Evolutionary conservation across 1,284 basidiomycete species (phyloP), one percentile per base, ranked within the genome.

Genomic region (Uromyces viciae-fabae): DNA sequence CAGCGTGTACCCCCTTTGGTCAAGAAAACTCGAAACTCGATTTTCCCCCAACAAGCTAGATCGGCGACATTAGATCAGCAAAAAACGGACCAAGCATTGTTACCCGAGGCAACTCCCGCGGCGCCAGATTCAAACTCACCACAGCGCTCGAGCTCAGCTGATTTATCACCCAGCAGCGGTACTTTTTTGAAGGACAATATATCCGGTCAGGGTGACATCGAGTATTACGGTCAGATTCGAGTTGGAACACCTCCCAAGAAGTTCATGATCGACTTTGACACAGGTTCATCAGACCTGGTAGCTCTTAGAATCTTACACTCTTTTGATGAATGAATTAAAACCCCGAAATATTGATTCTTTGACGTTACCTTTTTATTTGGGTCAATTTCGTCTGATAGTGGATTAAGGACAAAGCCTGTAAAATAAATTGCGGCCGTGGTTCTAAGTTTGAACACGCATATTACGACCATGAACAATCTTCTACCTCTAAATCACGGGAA

Each of bases 241-340:
- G 72, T 84, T 1, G 83, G 83, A 17, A 83, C 81, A 31, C 82
- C 82, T n/a, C 64, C 79, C 8, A 79, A 83, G 54, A 46, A 62
- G 17, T 84, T 83, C 64, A 81, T 83, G 43, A 82, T 84, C 46
- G 78, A 83, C 40, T 83, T 83, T 42, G 83, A 84, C 56, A 83
- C 82, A 22, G 82, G 82, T 33, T 52, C 66, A 40, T 49, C 75
- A 3, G 62, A 76, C 60, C 73, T 81, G 78, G 78, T 81, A 74
- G 31, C n/a, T 38, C 40, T 43, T 31, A 36, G 64, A 66, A 43
- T 3, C 15, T 40, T 31, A 49, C 7, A 4, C 2, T 31, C 8
- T 22, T 3, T 36, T 19, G 5, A 33, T 22, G 46, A 15, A 46
- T 33, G 68, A 71, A 33, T 2, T 0, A 28, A n/a, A n/a, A n/a